These are phyloP conservation scores for Trypanosoma melophagium DNA, from an alignment of 208 protist species.

Conservation along the genomic window DNA sequence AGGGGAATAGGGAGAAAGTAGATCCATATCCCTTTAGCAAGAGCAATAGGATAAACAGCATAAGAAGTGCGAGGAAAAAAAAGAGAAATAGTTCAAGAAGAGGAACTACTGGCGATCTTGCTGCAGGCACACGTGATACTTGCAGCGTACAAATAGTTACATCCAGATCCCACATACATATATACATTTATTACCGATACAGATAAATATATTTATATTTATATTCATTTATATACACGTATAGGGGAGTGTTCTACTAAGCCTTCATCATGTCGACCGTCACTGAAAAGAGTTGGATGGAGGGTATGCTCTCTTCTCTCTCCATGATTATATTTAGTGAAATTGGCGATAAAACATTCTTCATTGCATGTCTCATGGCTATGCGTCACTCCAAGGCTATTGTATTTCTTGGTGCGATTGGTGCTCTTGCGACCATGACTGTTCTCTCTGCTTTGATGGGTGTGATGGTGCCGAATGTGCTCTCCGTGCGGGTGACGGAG, in stretches of 20 bases:
- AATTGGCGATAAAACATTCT: slow-evolving; percentile 97
- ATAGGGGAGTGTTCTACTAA: not conserved
- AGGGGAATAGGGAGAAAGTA: no score
- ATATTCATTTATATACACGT: not conserved
- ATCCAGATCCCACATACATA: no score
- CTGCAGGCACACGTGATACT: not conserved
- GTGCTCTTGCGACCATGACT: slow-evolving; percentile 93
- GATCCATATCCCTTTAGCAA: no score
- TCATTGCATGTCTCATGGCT: slow-evolving; percentile 95
- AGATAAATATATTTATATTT: not conserved
- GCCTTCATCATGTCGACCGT: not conserved
- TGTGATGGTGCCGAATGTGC: slow-evolving; percentile 74
- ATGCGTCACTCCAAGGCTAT: slow-evolving; percentile 89
- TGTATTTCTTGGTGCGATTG: slow-evolving; percentile 86
- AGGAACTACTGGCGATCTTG: not conserved
- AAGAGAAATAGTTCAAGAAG: no score
- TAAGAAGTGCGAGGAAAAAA: no score
- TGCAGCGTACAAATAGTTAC: not conserved
- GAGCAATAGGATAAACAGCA: no score
- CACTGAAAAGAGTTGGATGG: slow-evolving; percentile 31
- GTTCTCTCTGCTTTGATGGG: slow-evolving; percentile 89
- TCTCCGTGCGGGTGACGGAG: slow-evolving; percentile 88
- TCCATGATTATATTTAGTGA: slow-evolving; percentile 93
- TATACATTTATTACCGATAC: not conserved
- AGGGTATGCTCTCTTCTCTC: slow-evolving; percentile 86